Percentiles rank a stretch among this genome's conserved stretches.
phyloP scores from a whole-genome alignment of 768 basidiomycete species.

The Mrakia gelida region DNA sequence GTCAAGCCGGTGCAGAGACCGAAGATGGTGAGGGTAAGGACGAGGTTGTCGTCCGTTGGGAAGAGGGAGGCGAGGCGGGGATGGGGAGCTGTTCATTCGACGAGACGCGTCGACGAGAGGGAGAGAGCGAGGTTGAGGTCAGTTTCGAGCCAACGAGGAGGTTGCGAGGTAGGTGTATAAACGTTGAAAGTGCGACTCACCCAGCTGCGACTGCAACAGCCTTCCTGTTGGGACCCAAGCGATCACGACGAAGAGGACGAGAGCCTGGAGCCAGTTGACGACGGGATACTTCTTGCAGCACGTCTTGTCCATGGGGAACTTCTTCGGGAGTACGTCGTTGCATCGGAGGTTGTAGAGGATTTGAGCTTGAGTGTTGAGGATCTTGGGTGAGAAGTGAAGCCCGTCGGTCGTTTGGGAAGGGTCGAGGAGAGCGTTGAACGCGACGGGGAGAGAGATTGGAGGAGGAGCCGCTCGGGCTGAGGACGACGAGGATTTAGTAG shows the following conservation, averaged over 20 bases:
- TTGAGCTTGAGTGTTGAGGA: constrained; percentile 67
- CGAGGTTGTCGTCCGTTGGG: constrained; percentile 35
- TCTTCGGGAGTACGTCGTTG: constrained; percentile 63
- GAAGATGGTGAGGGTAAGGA: constrained; percentile 57
- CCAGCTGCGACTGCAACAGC: constrained; percentile 12
- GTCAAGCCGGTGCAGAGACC: constrained; percentile 64
- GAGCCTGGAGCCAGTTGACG: constrained; percentile 45
- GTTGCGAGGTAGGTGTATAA: too few species aligned
- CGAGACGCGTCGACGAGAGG: too few species aligned
- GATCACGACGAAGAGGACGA: constrained; percentile 39
- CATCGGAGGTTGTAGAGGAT: constrained; percentile 75
- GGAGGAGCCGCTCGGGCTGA: constrained; percentile 36
- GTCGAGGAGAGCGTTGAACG: constrained; percentile 75
- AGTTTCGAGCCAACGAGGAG: not conserved
- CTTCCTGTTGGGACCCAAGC: constrained; percentile 34
- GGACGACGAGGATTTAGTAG: constrained; percentile 29
- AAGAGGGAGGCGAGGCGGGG: constrained; percentile 30
- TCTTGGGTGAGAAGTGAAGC: constrained; percentile 65
- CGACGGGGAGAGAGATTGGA: constrained; percentile 62
- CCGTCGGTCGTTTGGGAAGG: constrained; percentile 75
- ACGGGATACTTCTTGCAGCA: constrained; percentile 75
- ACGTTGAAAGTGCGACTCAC: too few species aligned
- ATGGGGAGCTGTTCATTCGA: not conserved
- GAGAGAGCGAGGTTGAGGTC: not conserved
- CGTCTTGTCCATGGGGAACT: constrained; percentile 65